Conservation (phyloP, 768 basidiomycete genomes). For the Lyophyllum atratum region DNA sequence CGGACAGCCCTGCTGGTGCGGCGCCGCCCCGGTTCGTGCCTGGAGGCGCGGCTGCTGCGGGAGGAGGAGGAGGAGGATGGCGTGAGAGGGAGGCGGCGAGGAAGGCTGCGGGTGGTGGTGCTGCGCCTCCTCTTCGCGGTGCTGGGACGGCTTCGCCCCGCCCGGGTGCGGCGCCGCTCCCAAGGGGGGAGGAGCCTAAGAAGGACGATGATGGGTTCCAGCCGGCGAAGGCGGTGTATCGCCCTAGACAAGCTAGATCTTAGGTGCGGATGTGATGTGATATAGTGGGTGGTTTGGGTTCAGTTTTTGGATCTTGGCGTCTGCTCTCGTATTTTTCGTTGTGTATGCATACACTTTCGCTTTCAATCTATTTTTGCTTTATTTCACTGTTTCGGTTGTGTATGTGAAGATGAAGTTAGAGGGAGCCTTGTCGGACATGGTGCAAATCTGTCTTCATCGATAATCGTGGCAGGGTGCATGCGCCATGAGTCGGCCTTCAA, state of each 20-base stretch:
- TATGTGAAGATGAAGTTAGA: too few species aligned
- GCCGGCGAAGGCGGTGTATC: conserved; percentile 41
- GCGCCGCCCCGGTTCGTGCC: conserved; percentile 38
- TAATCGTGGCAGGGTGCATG: too few species aligned
- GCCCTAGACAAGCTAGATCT: conserved; percentile 29
- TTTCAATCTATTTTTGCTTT: neutral
- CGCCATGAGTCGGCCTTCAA: too few species aligned
- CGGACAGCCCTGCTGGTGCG: conserved; percentile 55
- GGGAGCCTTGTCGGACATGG: too few species aligned
- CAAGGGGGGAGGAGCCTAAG: conserved; percentile 43
- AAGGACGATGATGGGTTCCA: conserved; percentile 77
- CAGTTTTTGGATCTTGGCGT: neutral
- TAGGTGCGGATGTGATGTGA: neutral
- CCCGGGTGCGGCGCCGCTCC: conserved; percentile 33
- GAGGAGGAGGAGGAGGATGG: conserved; percentile 27
- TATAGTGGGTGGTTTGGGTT: neutral
- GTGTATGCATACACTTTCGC: neutral
- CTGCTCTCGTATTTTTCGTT: neutral
- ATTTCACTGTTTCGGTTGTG: too few species aligned
- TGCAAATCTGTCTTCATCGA: too few species aligned
- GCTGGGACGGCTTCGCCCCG: conserved; percentile 29
- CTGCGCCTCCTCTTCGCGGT: conserved; percentile 18
- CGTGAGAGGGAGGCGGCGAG: conserved; percentile 28
- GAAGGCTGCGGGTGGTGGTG: conserved; percentile 11
- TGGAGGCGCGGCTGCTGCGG: conserved; percentile 13